phyloP scores from a whole-genome alignment of 2,329 filamentous ascomycete species.

The Helicocarpus griseus region DNA sequence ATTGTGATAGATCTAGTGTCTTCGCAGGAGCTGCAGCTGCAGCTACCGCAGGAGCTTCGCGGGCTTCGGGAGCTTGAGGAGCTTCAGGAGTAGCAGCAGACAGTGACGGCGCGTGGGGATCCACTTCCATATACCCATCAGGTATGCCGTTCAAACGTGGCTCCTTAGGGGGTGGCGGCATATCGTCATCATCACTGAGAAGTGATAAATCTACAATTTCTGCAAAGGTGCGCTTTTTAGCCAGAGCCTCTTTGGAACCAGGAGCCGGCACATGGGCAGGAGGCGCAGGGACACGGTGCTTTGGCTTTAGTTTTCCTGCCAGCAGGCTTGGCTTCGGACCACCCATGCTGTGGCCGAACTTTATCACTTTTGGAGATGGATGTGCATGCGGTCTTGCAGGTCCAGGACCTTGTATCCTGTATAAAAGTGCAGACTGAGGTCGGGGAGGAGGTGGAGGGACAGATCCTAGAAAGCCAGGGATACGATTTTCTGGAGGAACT shows the following conservation, averaged over 20 bases:
- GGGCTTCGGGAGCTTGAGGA: not conserved
- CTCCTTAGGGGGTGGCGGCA: slow-evolving; percentile 21
- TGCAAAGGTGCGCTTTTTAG: slow-evolving; percentile 45
- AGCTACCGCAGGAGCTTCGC: not conserved
- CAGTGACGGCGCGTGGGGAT: not conserved
- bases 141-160: slow-evolving; percentile 6
- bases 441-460: not conserved
- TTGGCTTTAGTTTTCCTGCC: slow-evolving; percentile 1
- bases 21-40: not conserved
- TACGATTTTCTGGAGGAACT: not conserved
- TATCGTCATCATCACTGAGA: slow-evolving; percentile 38
- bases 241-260: slow-evolving; percentile 44
- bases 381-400: not conserved
- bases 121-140: slow-evolving; percentile 3
- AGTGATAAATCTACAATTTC: slow-evolving; percentile 45
- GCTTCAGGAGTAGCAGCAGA: not conserved
- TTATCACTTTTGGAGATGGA: not conserved
- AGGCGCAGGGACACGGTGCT: not conserved
- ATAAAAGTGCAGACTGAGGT: not conserved
- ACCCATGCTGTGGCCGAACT: not conserved
- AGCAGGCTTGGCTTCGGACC: not conserved
- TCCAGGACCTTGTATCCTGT: not conserved
- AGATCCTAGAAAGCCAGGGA: not conserved
- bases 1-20: slow-evolving; percentile 3
- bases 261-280: slow-evolving; percentile 14